Evolutionary conservation across 2,329 filamentous ascomycete genomes (phyloP).

Genomic region (Bimuria novae-zelandiae): DNA sequence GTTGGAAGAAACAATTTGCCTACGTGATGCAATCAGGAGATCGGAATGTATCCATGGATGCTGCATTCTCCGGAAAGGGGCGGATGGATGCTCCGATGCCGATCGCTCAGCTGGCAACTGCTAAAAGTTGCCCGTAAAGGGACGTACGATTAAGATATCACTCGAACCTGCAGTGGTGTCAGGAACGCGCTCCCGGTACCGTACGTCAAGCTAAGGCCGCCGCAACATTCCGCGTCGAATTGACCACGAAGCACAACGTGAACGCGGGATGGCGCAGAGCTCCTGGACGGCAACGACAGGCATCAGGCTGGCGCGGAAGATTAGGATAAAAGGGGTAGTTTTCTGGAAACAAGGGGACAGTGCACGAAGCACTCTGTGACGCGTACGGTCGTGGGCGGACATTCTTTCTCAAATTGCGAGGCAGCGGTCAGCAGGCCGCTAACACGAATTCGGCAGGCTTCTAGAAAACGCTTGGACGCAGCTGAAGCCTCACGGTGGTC

Average conservation of each 20-base stretch:
- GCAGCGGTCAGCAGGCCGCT: constrained; percentile 15
- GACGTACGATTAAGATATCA: no score
- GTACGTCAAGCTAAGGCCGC: neutral
- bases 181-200: neutral
- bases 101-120: no score
- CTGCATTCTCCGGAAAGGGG: no score
- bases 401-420: constrained; percentile 43
- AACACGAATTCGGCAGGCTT: constrained; percentile 30
- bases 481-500: constrained; percentile 27
- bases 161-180: neutral
- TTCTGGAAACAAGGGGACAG: constrained; percentile 44
- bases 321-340: constrained; percentile 40
- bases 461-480: constrained; percentile 38
- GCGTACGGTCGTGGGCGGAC: constrained; percentile 22
- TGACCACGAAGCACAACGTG: constrained; percentile 16
- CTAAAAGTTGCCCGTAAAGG: no score
- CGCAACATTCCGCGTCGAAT: constrained; percentile 6
- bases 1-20: neutral
- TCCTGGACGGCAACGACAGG: constrained; percentile 17
- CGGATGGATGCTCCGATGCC: no score
- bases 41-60: neutral
- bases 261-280: constrained; percentile 18
- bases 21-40: neutral
- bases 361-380: constrained; percentile 33
- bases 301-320: constrained; percentile 17